phyloP scores from a whole-genome alignment of 129 eudicot genomes.

The Flaveria bidentis region DNA sequence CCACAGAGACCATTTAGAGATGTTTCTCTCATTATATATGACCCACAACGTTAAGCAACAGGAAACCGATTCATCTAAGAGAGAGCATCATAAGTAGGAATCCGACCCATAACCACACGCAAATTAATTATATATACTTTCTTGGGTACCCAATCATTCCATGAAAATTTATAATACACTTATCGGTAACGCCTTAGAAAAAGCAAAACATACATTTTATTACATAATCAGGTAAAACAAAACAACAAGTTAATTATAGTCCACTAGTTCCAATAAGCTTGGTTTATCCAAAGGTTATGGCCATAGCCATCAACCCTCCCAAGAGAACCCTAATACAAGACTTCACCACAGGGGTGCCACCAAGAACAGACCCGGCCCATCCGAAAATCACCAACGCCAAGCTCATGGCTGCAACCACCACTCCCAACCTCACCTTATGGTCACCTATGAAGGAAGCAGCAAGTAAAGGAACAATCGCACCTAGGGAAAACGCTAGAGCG shows the following conservation, averaged over 20 bases:
- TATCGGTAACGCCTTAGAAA: no score
- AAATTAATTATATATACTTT: no score
- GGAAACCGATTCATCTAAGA: no score
- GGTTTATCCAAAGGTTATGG: constrained; percentile 39
- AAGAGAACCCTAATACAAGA: constrained; percentile 31
- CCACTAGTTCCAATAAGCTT: constrained; percentile 32
- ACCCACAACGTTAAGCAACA: no score
- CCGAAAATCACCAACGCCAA: constrained; percentile 38
- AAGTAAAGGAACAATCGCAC: constrained; percentile 48
- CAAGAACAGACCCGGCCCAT: constrained; percentile 31
- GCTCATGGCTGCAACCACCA: constrained; percentile 40
- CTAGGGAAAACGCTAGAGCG: constrained; percentile 50
- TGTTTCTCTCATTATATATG: no score
- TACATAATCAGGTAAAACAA: background rate
- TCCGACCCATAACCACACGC: no score
- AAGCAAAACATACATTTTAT: no score
- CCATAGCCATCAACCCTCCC: constrained; percentile 45
- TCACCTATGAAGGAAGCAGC: constrained; percentile 46
- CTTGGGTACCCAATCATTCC: no score
- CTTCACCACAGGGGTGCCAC: constrained; percentile 33
- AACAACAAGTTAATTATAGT: background rate
- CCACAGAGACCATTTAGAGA: no score
- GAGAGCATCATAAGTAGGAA: no score
- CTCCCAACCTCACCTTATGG: constrained; percentile 39
- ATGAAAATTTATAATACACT: no score